phyloP scores from a whole-genome alignment of 805 yeast species.

The Jamesozyma rosinii region DNA sequence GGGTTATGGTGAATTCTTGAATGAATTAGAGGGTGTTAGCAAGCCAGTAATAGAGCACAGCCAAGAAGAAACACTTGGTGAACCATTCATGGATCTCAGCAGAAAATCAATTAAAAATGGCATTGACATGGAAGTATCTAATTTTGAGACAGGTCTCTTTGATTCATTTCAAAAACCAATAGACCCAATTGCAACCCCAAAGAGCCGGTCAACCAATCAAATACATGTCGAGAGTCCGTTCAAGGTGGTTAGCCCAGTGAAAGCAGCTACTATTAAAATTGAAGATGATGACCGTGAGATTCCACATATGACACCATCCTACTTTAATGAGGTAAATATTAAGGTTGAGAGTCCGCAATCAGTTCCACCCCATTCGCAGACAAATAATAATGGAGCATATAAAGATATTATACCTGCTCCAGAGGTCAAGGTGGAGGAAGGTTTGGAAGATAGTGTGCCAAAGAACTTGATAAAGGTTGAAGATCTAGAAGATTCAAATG shows the following conservation, averaged over 20 bases:
- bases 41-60: not conserved
- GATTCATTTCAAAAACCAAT: not conserved
- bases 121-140: not conserved
- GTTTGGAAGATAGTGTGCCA: not conserved
- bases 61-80: not conserved
- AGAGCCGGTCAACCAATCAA: not conserved
- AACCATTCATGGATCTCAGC: not conserved
- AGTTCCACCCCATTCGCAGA: too few species aligned
- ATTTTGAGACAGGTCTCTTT: not conserved
- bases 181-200: not conserved
- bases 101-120: not conserved
- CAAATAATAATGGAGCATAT: too few species aligned
- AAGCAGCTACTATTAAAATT: not conserved
- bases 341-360: not conserved
- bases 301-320: not conserved
- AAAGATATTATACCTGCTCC: too few species aligned
- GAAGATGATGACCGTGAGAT: not conserved
- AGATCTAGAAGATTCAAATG: not conserved
- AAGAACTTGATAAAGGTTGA: too few species aligned
- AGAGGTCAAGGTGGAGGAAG: not conserved
- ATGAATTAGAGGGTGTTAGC: slow-evolving; percentile 4
- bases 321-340: not conserved
- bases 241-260: slow-evolving; percentile 9
- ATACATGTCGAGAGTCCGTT: slow-evolving; percentile 22
- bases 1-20: slow-evolving; percentile 12